Evolutionary conservation across 345 rosid genomes (phyloP).

Genomic region (Eucalyptus polyanthemos): DNA sequence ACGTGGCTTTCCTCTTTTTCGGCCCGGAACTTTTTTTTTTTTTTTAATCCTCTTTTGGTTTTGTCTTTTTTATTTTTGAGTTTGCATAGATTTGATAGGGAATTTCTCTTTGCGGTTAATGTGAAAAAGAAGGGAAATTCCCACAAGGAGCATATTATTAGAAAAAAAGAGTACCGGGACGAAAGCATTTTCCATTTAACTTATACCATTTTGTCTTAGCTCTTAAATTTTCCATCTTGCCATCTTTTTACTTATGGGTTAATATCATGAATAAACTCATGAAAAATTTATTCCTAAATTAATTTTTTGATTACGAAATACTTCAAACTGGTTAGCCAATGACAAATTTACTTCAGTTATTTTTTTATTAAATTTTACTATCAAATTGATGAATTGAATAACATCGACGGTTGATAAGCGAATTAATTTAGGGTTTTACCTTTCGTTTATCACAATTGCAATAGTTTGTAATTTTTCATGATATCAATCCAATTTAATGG

Average conservation of each 20-base stretch:
- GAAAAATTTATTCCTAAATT: too few relatives aligned
- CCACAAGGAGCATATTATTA: neutral
- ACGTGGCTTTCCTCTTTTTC: neutral
- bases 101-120: neutral
- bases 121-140: neutral
- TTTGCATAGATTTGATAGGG: neutral
- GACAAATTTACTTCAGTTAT: accelerated
- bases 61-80: neutral
- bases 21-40: neutral
- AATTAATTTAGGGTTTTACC: too few relatives aligned
- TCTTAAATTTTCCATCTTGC: neutral
- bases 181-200: neutral
- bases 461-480: too few relatives aligned
- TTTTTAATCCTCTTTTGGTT: neutral
- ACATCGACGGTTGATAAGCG: accelerated
- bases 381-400: accelerated
- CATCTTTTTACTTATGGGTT: too few relatives aligned
- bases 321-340: accelerated
- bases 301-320: too few relatives aligned
- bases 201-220: neutral
- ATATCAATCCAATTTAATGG: accelerated
- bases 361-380: too few relatives aligned
- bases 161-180: neutral
- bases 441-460: too few relatives aligned
- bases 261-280: too few relatives aligned